phyloP scores from a whole-genome alignment of 768 basidiomycete genomes.

The Boletellus ananas region DNA sequence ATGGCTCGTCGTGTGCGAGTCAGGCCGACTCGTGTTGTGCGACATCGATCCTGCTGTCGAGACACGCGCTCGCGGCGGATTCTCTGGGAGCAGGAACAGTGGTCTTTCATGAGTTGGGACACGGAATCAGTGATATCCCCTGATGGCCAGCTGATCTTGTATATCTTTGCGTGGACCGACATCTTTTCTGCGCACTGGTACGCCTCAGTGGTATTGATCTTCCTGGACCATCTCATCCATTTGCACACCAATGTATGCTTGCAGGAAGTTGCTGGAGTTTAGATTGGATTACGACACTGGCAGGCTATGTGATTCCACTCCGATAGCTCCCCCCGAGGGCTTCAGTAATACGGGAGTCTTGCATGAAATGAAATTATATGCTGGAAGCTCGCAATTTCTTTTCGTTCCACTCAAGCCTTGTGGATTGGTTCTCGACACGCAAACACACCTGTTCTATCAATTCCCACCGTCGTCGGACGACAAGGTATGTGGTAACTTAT shows the following conservation, averaged over 20 bases:
- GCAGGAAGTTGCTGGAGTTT: slow-evolving; percentile 1
- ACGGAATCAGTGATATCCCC: background rate
- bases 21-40: background rate
- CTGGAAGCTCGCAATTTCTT: background rate
- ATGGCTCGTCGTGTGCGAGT: background rate
- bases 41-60: background rate
- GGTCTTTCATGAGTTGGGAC: background rate
- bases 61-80: background rate
- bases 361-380: background rate
- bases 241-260: background rate
- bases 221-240: too few species aligned
- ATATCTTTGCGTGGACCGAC: background rate
- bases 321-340: background rate
- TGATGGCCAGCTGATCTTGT: background rate
- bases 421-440: background rate
- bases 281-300: background rate
- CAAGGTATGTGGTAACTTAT: background rate
- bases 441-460: background rate
- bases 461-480: background rate
- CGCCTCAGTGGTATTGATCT: too few species aligned
- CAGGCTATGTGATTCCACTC: background rate
- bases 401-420: background rate
- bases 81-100: background rate
- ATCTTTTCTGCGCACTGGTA: background rate
- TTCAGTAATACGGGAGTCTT: too few species aligned